Conservation (phyloP, 352 stramenopile genomes). For the Saprolegnia parasitica region DNA sequence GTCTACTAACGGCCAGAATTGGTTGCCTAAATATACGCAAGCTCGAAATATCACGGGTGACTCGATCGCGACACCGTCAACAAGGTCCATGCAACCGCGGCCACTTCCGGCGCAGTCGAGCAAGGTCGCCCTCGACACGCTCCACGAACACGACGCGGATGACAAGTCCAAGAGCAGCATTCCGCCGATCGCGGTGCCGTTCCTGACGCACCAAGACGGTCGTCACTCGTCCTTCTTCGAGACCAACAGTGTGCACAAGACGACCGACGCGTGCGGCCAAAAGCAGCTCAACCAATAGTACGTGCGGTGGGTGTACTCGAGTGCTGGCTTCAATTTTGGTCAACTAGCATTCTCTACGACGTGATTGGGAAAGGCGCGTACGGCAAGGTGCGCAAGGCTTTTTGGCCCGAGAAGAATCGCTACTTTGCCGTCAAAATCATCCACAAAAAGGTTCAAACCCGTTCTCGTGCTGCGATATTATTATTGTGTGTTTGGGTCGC, state of each 20-base stretch:
- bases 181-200: background rate
- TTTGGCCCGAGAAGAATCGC: conserved; percentile 64
- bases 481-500: conserved; percentile 9
- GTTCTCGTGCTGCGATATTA: background rate
- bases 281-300: conserved; percentile 76
- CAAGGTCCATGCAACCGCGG: no score
- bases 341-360: conserved; percentile 68
- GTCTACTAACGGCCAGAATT: no score
- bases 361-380: conserved; percentile 72
- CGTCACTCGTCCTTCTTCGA: conserved; percentile 65
- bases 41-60: no score
- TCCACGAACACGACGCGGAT: background rate
- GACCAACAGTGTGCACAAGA: conserved; percentile 48
- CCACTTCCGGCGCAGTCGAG: background rate
- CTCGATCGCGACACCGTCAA: no score
- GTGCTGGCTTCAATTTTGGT: no score
- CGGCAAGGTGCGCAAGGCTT: conserved; percentile 59
- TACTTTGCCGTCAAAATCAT: conserved; percentile 70
- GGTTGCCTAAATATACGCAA: no score
- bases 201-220: background rate
- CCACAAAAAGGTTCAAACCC: conserved; percentile 47
- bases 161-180: background rate
- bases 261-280: conserved; percentile 47
- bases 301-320: conserved; percentile 22
- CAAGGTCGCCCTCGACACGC: background rate